Base-by-base conservation (phyloP, 371 early-diverging fungal genomes). In the Actinomucor elegans region DNA sequence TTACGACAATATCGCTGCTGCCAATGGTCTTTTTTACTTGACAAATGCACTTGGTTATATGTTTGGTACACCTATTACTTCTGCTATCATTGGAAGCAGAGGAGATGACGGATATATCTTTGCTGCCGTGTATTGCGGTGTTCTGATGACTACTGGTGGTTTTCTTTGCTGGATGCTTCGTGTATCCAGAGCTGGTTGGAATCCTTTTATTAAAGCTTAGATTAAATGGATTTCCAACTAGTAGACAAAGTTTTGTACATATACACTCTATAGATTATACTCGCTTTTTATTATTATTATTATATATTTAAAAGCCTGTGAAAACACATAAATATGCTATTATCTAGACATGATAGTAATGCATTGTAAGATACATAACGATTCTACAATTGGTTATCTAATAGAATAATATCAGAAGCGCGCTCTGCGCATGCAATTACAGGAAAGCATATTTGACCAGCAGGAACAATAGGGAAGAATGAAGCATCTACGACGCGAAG, bases 51-150 rank as follows among this genome's bases (percentile, higher is more conserved):
- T 73, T 35, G 83, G 83, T 1, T 75, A 79, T 45, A 31, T 81
- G 45, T 66, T 79, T 52, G 81, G 81, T 10, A 50, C 76, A 0
- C 82, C 83, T 1, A 77, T 80, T 31, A 73, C 77, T n/a, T 77
- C 80, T 20, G 46, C 60, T 15, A 48, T 59, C 12, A 70, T 59
- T 38, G 65, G 68, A 42, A 55, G 74, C 20, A 65, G 55, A 27
- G 26, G 31, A 11, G 28, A 63, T 7, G 38, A 36, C 1, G 52
- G 53, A 21, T 75, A 75, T 36, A 23, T 36, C n/a, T 53, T 58
- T 28, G 64, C 55, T 27, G 64, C 64, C 20, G 17, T 58, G 12
- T 64, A 54, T 45, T 49, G 58, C 37, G 64, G 64, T 36, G 24
- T 58, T 14, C 37, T 66, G 2, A 64, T 68, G 48, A 40, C 59